phyloP scores from a whole-genome alignment of 2,329 filamentous ascomycete species.

The Alternaria gaisen region DNA sequence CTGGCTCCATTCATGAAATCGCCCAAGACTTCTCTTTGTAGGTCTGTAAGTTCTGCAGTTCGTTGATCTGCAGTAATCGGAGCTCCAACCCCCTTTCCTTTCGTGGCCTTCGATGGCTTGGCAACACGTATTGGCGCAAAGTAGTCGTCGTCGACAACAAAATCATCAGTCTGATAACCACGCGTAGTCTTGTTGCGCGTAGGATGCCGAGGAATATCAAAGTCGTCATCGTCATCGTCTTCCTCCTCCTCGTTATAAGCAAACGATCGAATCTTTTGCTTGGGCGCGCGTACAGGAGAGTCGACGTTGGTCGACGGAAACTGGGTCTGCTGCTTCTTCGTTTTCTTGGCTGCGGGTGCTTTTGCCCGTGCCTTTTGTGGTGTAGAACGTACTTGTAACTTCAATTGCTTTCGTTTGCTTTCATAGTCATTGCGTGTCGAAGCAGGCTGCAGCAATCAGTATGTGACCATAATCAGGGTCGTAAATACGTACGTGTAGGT shows the following conservation, averaged over 20 bases:
- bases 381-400: constrained; percentile 63
- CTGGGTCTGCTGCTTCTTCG: constrained; percentile 51
- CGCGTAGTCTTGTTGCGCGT: constrained; percentile 36
- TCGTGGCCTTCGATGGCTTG: constrained; percentile 47
- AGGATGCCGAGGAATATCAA: constrained; percentile 32
- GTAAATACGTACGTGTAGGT: constrained; percentile 67
- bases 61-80: constrained; percentile 68
- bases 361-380: constrained; percentile 50
- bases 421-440: constrained; percentile 58
- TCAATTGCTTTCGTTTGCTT: constrained; percentile 49
- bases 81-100: constrained; percentile 58
- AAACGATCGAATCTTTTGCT: constrained; percentile 45
- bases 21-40: constrained; percentile 71
- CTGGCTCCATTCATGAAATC: constrained; percentile 72
- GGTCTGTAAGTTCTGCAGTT: constrained; percentile 63
- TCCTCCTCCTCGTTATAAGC: constrained; percentile 37
- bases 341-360: constrained; percentile 28
- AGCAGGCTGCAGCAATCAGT: constrained; percentile 51
- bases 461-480: not conserved
- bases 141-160: constrained; percentile 56
- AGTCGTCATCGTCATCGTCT: constrained; percentile 34
- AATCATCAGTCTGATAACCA: constrained; percentile 48
- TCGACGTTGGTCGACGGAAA: constrained; percentile 74
- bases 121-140: constrained; percentile 55
- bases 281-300: constrained; percentile 65